These are phyloP conservation scores for Tilletia walkeri DNA, from an alignment of 1,284 basidiomycete genomes.

Conservation along the genomic window DNA sequence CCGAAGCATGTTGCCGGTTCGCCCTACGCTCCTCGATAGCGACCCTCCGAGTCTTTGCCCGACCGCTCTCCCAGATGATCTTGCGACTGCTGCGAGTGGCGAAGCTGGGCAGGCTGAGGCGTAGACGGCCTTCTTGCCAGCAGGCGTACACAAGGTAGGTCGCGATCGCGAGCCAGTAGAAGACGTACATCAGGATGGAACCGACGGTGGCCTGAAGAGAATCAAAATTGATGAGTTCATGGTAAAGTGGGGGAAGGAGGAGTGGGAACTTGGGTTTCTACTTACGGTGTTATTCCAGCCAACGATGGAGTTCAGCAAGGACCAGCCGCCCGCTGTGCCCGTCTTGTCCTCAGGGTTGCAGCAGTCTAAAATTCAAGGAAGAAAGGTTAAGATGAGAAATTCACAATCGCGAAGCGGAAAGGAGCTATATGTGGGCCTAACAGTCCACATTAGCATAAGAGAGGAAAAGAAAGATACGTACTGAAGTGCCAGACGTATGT, in stretches of 20 bases:
- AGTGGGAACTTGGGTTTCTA: not conserved
- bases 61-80: slow-evolving; percentile 30
- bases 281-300: slow-evolving; percentile 51
- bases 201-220: slow-evolving; percentile 31
- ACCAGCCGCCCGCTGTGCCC: slow-evolving; percentile 54
- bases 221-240: not conserved
- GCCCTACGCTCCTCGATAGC: not conserved
- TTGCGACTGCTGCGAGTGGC: slow-evolving; percentile 10
- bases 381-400: slow-evolving; percentile 80
- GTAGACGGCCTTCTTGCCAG: slow-evolving; percentile 36
- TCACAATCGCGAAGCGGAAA: slow-evolving; percentile 80
- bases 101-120: slow-evolving; percentile 18
- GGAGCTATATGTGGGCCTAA: slow-evolving; percentile 62
- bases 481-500: slow-evolving; percentile 35
- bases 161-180: slow-evolving; percentile 46
- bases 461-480: not conserved
- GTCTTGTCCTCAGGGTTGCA: slow-evolving; percentile 67
- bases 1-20: not conserved
- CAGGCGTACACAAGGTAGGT: slow-evolving; percentile 37
- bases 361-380: slow-evolving; percentile 70
- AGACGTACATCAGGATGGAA: slow-evolving; percentile 38
- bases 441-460: no score
- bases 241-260: not conserved
- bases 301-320: slow-evolving; percentile 46
- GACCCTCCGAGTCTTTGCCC: slow-evolving; percentile 1